These are phyloP conservation scores for Aspergillus pseudoviridinutans DNA, from an alignment of 2,329 filamentous ascomycete species.

Conservation along the genomic window DNA sequence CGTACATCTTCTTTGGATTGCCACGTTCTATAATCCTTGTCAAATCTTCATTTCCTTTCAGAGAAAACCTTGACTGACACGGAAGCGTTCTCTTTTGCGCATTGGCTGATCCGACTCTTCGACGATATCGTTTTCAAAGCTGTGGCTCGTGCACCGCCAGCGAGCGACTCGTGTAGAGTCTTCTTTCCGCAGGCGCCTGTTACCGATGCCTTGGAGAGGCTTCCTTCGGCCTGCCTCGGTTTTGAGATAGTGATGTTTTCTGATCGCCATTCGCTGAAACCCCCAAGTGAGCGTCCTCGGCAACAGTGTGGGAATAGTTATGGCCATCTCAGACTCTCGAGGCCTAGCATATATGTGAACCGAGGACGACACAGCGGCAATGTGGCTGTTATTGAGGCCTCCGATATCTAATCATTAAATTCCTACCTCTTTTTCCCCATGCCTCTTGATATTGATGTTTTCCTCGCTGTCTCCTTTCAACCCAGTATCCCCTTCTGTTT, in stretches of 20 bases:
- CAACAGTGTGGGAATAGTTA: neutral
- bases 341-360: neutral
- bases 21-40: constrained; percentile 14
- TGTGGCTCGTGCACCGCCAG: neutral
- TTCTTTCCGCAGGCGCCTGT: neutral
- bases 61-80: constrained; percentile 1
- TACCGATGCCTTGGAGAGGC: neutral
- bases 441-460: neutral
- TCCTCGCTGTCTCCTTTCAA: neutral
- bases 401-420: neutral
- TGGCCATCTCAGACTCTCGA: neutral
- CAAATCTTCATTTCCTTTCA: neutral
- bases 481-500: neutral
- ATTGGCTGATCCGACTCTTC: neutral
- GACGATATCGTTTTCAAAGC: neutral
- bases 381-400: neutral
- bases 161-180: neutral
- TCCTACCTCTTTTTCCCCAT: neutral
- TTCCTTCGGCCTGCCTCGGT: neutral
- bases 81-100: constrained; percentile 3
- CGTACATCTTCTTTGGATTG: constrained; percentile 29
- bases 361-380: neutral
- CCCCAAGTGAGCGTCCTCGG: neutral
- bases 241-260: neutral
- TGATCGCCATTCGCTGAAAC: neutral